These are phyloP conservation scores for Pseudopyrenochaeta lycopersici DNA, from an alignment of 2,329 filamentous ascomycete species.

Conservation along the genomic window DNA sequence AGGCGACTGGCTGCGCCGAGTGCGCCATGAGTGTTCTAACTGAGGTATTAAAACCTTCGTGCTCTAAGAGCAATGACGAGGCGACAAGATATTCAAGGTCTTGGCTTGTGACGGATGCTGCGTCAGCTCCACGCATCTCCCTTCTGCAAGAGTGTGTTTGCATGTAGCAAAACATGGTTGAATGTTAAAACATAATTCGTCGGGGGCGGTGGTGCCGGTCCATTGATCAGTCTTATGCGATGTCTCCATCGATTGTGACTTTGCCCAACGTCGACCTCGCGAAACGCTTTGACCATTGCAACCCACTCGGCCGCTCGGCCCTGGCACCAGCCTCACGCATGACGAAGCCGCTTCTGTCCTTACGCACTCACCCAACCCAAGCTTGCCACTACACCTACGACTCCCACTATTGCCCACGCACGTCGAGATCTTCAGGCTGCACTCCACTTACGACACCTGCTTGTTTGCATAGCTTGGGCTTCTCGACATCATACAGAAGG, in stretches of 20 bases:
- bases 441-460: no score
- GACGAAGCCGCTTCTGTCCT: background rate
- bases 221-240: background rate
- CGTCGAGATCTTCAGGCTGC: no score
- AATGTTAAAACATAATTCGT: background rate
- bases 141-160: background rate
- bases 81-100: background rate
- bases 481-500: no score
- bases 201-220: background rate
- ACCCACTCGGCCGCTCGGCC: no score
- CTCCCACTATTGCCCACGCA: background rate
- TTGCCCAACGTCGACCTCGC: no score
- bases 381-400: slow-evolving; percentile 12
- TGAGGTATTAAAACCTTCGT: background rate
- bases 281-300: no score
- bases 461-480: no score
- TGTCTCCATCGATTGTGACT: no score
- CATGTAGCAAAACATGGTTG: background rate
- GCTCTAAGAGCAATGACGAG: background rate
- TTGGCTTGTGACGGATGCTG: background rate
- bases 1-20: background rate
- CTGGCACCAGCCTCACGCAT: background rate
- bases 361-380: slow-evolving; percentile 6
- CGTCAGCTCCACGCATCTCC: background rate
- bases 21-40: background rate